These are phyloP conservation scores for Leucosporidium yakuticum DNA, from an alignment of 768 basidiomycete species.

Conservation along the genomic window DNA sequence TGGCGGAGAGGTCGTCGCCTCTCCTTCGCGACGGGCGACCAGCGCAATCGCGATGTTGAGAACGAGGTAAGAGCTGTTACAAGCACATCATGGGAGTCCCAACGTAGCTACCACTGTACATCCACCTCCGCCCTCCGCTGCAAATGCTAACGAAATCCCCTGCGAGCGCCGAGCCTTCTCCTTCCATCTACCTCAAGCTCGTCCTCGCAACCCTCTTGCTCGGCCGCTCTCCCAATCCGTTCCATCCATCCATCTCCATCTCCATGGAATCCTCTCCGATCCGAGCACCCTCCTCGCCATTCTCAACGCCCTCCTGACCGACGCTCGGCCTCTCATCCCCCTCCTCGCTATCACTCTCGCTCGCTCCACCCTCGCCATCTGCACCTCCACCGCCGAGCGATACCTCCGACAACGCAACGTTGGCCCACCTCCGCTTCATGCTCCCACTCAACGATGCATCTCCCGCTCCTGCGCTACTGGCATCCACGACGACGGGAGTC, in stretches of 20 bases:
- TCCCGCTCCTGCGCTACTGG: too few relatives aligned
- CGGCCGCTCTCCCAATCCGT: slow-evolving; percentile 27
- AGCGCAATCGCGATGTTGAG: too few relatives aligned
- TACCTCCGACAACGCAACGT: slow-evolving; percentile 2
- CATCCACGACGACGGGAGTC: not conserved
- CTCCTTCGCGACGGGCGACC: too few relatives aligned
- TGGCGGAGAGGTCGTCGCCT: too few relatives aligned
- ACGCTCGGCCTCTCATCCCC: not conserved
- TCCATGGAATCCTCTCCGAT: slow-evolving; percentile 19
- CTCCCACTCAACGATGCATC: not conserved
- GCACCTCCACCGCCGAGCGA: too few relatives aligned
- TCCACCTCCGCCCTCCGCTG: too few relatives aligned
- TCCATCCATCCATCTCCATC: slow-evolving; percentile 33
- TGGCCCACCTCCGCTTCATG: slow-evolving; percentile 6
- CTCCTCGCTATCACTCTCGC: not conserved
- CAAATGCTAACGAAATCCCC: too few relatives aligned
- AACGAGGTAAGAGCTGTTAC: too few relatives aligned
- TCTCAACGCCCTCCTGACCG: slow-evolving; percentile 5
- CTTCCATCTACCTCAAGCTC: not conserved
- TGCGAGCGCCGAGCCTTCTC: not conserved
- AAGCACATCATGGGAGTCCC: too few relatives aligned
- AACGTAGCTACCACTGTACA: too few relatives aligned
- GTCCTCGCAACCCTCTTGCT: slow-evolving; percentile 18
- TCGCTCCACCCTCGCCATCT: too few relatives aligned
- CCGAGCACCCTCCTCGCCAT: not conserved